Conservation (phyloP, 2,329 filamentous ascomycete genomes). For the Exophiala sp. region DNA sequence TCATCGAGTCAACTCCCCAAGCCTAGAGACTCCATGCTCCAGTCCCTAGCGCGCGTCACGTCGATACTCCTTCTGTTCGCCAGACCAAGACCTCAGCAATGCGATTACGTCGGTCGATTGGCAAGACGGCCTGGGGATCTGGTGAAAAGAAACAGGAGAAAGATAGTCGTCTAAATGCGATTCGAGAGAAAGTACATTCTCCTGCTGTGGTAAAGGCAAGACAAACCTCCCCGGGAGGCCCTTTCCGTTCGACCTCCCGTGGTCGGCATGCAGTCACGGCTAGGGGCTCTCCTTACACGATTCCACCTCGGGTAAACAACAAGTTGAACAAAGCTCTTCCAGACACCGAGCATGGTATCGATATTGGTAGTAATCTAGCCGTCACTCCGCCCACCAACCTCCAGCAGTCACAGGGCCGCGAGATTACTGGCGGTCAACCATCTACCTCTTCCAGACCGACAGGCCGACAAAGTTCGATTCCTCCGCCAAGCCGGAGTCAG, state of each 20-base stretch:
- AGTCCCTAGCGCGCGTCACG: slow-evolving; percentile 18
- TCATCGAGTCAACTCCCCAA: slow-evolving; percentile 22
- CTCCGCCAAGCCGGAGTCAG: slow-evolving; percentile 7
- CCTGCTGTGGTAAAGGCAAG: neutral
- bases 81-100: slow-evolving; percentile 21
- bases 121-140: slow-evolving; percentile 10
- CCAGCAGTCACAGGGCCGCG: neutral
- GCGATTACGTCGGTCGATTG: slow-evolving; percentile 11
- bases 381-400: neutral
- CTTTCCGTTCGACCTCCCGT: slow-evolving; percentile 16
- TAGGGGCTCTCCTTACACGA: slow-evolving; percentile 23
- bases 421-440: neutral
- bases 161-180: slow-evolving; percentile 1
- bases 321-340: neutral
- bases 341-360: neutral
- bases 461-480: slow-evolving; percentile 18
- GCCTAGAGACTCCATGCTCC: slow-evolving; percentile 21
- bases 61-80: slow-evolving; percentile 10
- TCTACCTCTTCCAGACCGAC: neutral
- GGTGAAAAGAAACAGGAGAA: slow-evolving; percentile 5
- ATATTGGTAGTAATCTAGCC: neutral
- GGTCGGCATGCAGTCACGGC: slow-evolving; percentile 19
- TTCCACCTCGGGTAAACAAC: slow-evolving; percentile 5
- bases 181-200: slow-evolving; percentile 9
- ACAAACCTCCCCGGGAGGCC: slow-evolving; percentile 5